Evolutionary conservation across 2,329 filamentous ascomycete genomes (phyloP).

Genomic region (Sclerotinia trifoliorum): DNA sequence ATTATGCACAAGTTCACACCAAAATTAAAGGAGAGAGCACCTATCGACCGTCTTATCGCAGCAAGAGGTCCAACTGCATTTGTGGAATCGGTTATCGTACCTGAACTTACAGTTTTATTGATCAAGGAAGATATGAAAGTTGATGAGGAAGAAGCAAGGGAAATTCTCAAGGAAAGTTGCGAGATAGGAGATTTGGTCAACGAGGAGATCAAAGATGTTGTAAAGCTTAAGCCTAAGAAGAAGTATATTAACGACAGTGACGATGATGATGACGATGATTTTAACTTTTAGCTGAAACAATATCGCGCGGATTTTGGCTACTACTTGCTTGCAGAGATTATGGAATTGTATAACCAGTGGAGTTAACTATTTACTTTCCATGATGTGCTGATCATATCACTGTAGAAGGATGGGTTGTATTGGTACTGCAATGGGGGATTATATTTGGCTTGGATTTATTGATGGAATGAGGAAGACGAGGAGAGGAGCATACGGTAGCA

Average conservation of each 20-base stretch:
- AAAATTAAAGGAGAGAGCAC: constrained; percentile 59
- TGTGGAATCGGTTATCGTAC: constrained; percentile 73
- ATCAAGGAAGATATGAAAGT: constrained; percentile 60
- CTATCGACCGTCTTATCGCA: constrained; percentile 64
- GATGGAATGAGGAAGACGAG: neutral
- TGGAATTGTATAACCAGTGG: neutral
- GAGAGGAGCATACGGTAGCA: neutral
- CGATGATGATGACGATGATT: constrained; percentile 29
- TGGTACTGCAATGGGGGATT: neutral
- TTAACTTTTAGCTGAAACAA: neutral
- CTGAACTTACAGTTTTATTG: constrained; percentile 59
- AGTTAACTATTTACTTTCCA: neutral
- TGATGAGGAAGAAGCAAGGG: constrained; percentile 42
- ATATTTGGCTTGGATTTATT: neutral
- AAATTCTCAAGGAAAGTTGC: constrained; percentile 34
- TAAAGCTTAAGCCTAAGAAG: constrained; percentile 43
- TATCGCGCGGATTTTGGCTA: neutral
- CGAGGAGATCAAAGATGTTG: constrained; percentile 56
- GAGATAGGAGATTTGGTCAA: constrained; percentile 35
- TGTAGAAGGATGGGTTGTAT: neutral
- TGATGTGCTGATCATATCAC: neutral
- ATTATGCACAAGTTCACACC: constrained; percentile 61
- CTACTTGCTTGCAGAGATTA: neutral
- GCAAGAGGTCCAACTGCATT: constrained; percentile 66
- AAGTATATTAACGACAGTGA: constrained; percentile 49